A percentile compares a stretch with the other conserved stretches of the same genome.
Conservation (phyloP, 2,329 filamentous ascomycete genomes). For the Rachicladosporium sp. region DNA sequence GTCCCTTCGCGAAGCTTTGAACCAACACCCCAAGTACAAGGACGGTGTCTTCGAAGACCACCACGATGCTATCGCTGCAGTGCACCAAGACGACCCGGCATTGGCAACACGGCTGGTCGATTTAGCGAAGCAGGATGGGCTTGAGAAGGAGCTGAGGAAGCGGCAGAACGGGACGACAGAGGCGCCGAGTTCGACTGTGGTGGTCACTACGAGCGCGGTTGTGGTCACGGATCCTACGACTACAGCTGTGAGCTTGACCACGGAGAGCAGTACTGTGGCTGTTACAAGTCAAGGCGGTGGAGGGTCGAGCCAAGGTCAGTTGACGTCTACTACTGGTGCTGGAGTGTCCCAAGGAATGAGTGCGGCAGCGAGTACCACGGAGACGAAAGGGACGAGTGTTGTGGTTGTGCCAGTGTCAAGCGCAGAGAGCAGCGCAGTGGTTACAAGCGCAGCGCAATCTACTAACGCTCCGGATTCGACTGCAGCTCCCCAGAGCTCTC, state of each 20-base stretch:
- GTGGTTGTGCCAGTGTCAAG: too few species aligned
- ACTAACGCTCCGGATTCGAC: too few species aligned
- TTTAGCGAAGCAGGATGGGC: conserved; percentile 41
- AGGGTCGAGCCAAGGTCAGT: conserved; percentile 10
- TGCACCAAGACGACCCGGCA: conserved; percentile 48
- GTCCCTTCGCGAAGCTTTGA: conserved; percentile 54
- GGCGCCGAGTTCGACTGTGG: conserved; percentile 11
- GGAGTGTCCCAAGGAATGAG: too few species aligned
- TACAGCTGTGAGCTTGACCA: conserved; percentile 13
- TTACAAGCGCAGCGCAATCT: too few species aligned
- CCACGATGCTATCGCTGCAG: conserved; percentile 48
- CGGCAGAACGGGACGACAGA: conserved; percentile 23
- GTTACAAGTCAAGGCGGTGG: neutral
- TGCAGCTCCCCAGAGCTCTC: too few species aligned
- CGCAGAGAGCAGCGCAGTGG: too few species aligned
- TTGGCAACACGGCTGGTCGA: conserved; percentile 52
- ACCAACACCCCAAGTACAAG: conserved; percentile 51
- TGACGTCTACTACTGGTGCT: conserved; percentile 8
- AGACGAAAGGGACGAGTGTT: too few species aligned
- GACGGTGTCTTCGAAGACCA: conserved; percentile 58
- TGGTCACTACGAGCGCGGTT: conserved; percentile 11
- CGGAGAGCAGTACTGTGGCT: conserved; percentile 6
- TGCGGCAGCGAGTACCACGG: too few species aligned
- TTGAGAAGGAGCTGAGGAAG: conserved; percentile 28
- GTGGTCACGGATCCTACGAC: conserved; percentile 17